Evolutionary conservation across 176 grass and related monocot species (phyloP), one percentile per base, ranked within the genome.

Genomic region (Carex cristatella): DNA sequence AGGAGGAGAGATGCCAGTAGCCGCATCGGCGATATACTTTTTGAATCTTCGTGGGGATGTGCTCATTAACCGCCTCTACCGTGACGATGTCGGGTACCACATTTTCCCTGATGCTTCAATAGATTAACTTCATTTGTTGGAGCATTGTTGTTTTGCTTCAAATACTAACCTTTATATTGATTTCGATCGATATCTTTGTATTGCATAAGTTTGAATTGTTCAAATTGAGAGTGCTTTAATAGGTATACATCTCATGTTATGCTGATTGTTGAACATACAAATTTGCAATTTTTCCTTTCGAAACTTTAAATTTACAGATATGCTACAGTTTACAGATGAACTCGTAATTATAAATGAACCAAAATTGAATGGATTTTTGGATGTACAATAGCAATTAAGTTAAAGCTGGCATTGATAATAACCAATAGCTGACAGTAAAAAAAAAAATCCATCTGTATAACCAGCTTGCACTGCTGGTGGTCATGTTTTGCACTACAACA

Each of bases 1-100:
- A 54, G 54, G 32, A 62, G 79, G 19, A 65, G 79, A 87, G 89
- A 97, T 97, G 94, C 91, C 94, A 83, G 91, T 97, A 73, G 91
- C 94, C 70, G 94, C 94, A 64, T 97, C 94, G 72, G 94, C 94
- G 69, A 92, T 97, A 77, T 97, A 97, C 86, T 97, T 97, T 90
- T 80, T 97, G 67, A 97, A 97, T 84, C 91, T 97, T 64, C 91
- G 94, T 7, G 94, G 94, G 31, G 94, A 97, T 81, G 94, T 94
- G 60, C 94, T 97, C 84, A 97, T 97, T 91, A 97, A 97, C 87
- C 94, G 94, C 82, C 94, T 97, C 85, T 97, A 97, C 84, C 94
- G 94, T 70, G 94, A 97, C 62, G 94, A 97, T 91, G 94, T 97
- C 84, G 94, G 94, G 94, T 97, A 83, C 1, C 10, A 4, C 23